Base-by-base conservation (phyloP, 208 protist species). In the Acanthamoeba culbertsoni region DNA sequence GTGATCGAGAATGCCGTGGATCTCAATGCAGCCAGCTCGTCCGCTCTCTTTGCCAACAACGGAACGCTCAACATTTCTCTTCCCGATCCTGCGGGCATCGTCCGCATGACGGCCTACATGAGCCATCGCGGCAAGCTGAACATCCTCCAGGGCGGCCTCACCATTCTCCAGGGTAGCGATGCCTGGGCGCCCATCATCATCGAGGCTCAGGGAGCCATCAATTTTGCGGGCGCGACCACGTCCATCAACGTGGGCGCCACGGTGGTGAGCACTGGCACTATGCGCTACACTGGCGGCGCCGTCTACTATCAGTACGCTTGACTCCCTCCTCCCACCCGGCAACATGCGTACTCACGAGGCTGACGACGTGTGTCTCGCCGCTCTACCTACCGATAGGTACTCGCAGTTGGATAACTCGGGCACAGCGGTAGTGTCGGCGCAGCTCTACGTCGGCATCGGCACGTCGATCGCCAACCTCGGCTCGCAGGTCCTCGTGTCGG, bases 221-320 rank as follows among this genome's bases (percentile, higher is more conserved):
- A 90, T 42, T 90, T 62, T 43, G 57, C 48, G 0, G 48, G 37
- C 14, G 82, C 37, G 6, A 45, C 55, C 12, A 5, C 4, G 26
- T 35, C 2, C 82, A 2, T 90, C 51, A 90, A 90, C 82, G 51
- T 90, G 31, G 82, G 82, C 31, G n/a, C 82, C 37, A 90, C 12
- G 31, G 28, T 82, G 26, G 71, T 82, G 42, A 55, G 42, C 42
- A 82, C 26, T 43, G 71, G 71, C 31, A 82, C 71, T 5, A 82
- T 82, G 71, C 53, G 31, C 43, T 82, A 82, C 71, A 55, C 71
- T 20, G 71, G 42, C 4, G 71, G 71, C 71, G 35, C 6, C 53
- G 43, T 82, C 4, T 55, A 82, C 28, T 82, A 82, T 43, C 71
- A 82, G 71, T 82, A 77, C 68, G 63, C 31, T 20, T 68, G 59